phyloP scores from a whole-genome alignment of 345 rosid genomes.

The Eucalyptus erythrocorys region DNA sequence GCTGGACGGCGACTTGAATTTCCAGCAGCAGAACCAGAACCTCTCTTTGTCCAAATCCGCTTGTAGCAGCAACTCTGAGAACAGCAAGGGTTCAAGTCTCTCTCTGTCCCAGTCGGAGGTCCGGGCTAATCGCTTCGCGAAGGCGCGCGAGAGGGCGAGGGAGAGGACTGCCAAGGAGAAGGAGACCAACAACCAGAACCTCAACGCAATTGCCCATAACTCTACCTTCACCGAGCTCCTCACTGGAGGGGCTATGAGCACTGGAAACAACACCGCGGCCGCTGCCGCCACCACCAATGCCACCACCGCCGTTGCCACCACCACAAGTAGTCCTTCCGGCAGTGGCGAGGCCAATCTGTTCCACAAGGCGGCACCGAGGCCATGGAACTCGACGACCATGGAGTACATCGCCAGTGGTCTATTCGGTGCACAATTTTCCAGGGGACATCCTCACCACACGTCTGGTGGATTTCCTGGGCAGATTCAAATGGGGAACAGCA shows the following conservation, averaged over 20 bases:
- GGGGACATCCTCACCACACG: conserved; percentile 11
- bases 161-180: conserved; percentile 82
- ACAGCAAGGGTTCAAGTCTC: conserved; percentile 72
- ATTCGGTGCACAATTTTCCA: conserved; percentile 29
- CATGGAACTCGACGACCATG: conserved; percentile 52
- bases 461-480: conserved; percentile 26
- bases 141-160: conserved; percentile 68
- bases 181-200: conserved; percentile 13
- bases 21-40: conserved; percentile 37
- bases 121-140: conserved; percentile 32
- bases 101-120: conserved; percentile 69
- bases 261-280: neutral
- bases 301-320: neutral
- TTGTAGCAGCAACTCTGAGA: conserved; percentile 91
- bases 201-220: conserved; percentile 30
- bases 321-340: conserved; percentile 15
- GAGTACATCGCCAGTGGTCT: conserved; percentile 52
- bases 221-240: conserved; percentile 82
- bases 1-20: conserved; percentile 23
- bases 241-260: conserved; percentile 46
- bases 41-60: conserved; percentile 72
- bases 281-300: neutral
- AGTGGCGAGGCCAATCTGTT: conserved; percentile 20
- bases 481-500: conserved; percentile 9
- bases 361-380: conserved; percentile 26